Conservation (phyloP, 805 yeast species). For the Wickerhamiella australiensis region DNA sequence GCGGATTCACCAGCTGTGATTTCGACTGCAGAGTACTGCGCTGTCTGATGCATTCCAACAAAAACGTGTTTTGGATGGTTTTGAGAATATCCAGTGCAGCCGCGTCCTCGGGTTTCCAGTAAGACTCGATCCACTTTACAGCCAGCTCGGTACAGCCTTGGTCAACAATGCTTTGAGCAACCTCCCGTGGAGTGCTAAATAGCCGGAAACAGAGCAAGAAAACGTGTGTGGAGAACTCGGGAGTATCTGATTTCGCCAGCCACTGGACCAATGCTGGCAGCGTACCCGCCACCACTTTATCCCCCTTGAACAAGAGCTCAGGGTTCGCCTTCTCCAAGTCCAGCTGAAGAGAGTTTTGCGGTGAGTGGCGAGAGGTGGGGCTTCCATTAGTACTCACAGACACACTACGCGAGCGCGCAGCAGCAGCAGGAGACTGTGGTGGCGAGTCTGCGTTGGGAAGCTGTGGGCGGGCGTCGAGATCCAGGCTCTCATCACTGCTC, state of each 20-base stretch:
- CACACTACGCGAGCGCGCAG: background rate
- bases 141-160: conserved; percentile 16
- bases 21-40: background rate
- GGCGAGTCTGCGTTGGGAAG: conserved; percentile 9
- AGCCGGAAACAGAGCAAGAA: conserved; percentile 67
- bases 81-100: conserved; percentile 53
- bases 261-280: conserved; percentile 25
- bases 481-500: conserved; percentile 4
- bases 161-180: conserved; percentile 36
- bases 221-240: conserved; percentile 47
- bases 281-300: conserved; percentile 27
- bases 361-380: background rate
- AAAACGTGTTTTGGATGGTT: conserved; percentile 38
- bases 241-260: conserved; percentile 19
- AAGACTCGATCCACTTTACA: conserved; percentile 67
- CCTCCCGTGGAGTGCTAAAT: conserved; percentile 53
- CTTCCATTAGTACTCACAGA: background rate
- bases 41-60: conserved; percentile 9
- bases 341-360: background rate
- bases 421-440: background rate
- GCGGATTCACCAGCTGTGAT: conserved; percentile 8
- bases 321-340: background rate
- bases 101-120: conserved; percentile 64
- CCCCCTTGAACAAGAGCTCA: conserved; percentile 20
- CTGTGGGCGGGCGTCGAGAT: conserved; percentile 8